Evolutionary conservation across 768 basidiomycete genomes (phyloP).

Genomic region (Russula sp.): DNA sequence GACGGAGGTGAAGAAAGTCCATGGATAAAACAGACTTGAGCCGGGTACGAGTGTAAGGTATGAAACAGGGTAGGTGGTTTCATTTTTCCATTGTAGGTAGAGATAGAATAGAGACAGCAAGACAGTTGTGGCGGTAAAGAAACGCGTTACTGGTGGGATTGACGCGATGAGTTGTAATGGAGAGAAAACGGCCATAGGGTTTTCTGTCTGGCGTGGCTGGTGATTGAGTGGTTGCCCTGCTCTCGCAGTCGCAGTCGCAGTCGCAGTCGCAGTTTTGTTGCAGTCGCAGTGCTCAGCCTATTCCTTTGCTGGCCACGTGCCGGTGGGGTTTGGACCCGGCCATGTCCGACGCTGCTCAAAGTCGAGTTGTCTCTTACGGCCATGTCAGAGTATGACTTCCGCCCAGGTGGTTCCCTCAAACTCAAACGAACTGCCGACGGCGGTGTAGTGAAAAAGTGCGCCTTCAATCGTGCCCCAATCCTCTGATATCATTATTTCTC

Average conservation of each 20-base stretch:
- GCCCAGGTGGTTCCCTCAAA: conserved; percentile 83
- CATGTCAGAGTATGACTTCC: conserved; percentile 84
- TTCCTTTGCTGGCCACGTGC: background rate
- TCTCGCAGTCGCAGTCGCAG: background rate
- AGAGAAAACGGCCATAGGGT: conserved; percentile 65
- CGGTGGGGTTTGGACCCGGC: background rate
- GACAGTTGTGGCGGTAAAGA: conserved; percentile 56
- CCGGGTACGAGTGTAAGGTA: conserved; percentile 82
- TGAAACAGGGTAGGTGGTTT: conserved; percentile 36
- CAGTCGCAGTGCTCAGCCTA: too few relatives aligned
- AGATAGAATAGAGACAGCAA: conserved; percentile 51
- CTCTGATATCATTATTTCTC: background rate
- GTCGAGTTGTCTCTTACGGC: conserved; percentile 1
- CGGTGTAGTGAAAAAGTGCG: conserved; percentile 78
- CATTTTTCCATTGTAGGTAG: conserved; percentile 54
- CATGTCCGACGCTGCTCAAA: too few relatives aligned
- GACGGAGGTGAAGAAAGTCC: conserved; percentile 87
- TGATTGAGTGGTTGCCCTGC: background rate
- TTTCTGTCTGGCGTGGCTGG: background rate
- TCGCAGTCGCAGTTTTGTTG: too few relatives aligned
- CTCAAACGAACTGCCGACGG: conserved; percentile 78
- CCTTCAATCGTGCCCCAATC: conserved; percentile 9
- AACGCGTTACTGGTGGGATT: conserved; percentile 73
- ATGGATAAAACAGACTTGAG: conserved; percentile 74
- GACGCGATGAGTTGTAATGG: conserved; percentile 62